Percentiles rank a stretch among this genome's conserved stretches.
These are phyloP conservation scores for Penicillium sp. DNA, from an alignment of 2,329 filamentous ascomycete genomes.

Conservation along the genomic window DNA sequence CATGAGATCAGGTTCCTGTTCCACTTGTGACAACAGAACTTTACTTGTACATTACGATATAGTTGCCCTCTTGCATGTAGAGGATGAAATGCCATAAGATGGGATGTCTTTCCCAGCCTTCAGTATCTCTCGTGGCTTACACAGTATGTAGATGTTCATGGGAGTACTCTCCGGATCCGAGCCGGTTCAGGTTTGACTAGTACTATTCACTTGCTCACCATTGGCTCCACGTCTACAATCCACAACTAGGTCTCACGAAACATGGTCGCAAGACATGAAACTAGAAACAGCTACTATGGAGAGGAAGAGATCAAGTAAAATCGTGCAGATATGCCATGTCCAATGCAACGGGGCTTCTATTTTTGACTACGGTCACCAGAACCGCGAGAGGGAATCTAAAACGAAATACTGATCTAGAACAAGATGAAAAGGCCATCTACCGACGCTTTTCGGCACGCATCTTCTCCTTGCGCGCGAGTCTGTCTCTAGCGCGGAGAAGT, in stretches of 20 bases:
- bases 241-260: background rate
- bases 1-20: background rate
- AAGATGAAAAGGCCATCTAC: slow-evolving; percentile 22
- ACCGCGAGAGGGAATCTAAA: slow-evolving; percentile 5
- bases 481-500: slow-evolving; percentile 56
- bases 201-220: no score
- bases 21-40: background rate
- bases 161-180: no score
- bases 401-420: slow-evolving; percentile 12
- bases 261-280: background rate
- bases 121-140: background rate
- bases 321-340: background rate
- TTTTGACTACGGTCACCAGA: background rate
- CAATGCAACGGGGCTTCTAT: slow-evolving; percentile 3
- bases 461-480: slow-evolving; percentile 57
- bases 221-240: background rate
- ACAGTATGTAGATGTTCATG: background rate
- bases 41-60: slow-evolving; percentile 18
- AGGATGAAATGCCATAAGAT: slow-evolving; percentile 10
- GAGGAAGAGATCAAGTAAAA: background rate
- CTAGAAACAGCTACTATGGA: background rate
- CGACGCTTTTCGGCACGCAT: slow-evolving; percentile 45
- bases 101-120: slow-evolving; percentile 5
- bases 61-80: background rate
- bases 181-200: no score